Evolutionary conservation across 345 rosid genomes (phyloP).

Genomic region (Moricandia moricandioides): DNA sequence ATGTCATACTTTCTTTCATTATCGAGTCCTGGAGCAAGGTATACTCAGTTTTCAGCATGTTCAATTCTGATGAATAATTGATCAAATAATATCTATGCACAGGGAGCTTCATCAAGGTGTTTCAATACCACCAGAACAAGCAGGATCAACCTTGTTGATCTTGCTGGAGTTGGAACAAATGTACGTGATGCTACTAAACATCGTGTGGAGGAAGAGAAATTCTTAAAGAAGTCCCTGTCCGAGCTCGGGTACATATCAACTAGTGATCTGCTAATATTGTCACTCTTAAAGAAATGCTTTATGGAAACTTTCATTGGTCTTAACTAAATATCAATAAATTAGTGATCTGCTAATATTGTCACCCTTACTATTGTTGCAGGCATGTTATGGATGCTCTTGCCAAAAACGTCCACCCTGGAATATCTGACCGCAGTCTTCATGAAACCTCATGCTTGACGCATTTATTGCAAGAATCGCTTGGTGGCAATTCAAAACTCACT

Average conservation of each 20-base stretch:
- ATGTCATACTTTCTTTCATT: conserved; percentile 46
- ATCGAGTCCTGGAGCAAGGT: conserved; percentile 40
- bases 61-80: conserved; percentile 1
- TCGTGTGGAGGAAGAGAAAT: conserved; percentile 62
- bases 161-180: conserved; percentile 78
- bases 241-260: conserved; percentile 95
- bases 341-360: not conserved
- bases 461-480: conserved; percentile 81
- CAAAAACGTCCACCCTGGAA: conserved; percentile 45
- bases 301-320: conserved; percentile 11
- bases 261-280: too few relatives aligned
- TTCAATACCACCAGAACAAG: conserved; percentile 89
- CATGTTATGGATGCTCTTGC: conserved; percentile 62
- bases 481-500: conserved; percentile 92
- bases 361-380: conserved; percentile 48
- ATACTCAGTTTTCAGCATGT: not conserved
- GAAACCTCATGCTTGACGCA: conserved; percentile 70
- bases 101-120: conserved; percentile 77
- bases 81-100: conserved; percentile 26
- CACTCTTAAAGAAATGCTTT: too few relatives aligned
- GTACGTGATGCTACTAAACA: conserved; percentile 63
- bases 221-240: conserved; percentile 78
- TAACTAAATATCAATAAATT: not conserved
- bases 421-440: conserved; percentile 47
- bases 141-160: conserved; percentile 85